Evolutionary conservation across 495 filamentous ascomycete species (phyloP), one percentile per base, ranked within the genome.

Genomic region (Sordaria brevicollis): DNA sequence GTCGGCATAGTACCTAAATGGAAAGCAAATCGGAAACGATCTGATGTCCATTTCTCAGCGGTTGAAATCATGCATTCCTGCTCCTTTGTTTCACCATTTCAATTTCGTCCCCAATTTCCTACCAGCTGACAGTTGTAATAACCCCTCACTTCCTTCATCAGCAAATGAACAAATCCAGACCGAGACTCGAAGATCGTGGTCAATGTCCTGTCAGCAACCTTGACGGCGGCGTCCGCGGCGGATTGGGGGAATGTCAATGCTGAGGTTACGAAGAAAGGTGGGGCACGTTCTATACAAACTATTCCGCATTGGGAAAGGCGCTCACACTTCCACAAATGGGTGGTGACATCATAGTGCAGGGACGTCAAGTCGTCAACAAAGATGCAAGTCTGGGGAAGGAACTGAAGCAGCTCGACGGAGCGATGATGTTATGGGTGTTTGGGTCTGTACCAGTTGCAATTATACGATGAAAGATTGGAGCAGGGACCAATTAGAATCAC

Each of bases 321-420:
- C 21, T 29, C 72, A 54, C 71, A 70, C 69, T 71, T 69, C 66
- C 39, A 49, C 69, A 69, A 65, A 66, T 57, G 54, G 49, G 72
- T 79, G 70, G 74, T 80, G 78, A 80, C 78, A 74, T 80, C 78
- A 80, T 78, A 65, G 5, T 67, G 72, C 74, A 77, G 74, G n/a
- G 19, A 19, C 72, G 66, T 21, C 34, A n/a, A n/a, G n/a, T n/a
- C n/a, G n/a, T n/a, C n/a, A n/a, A 71, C 68, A 74, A 74, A 71
- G 74, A 35, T n/a, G 33, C 41, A 9, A 25, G 66, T 69, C 68
- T 35, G 62, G 70, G 71, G 72, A 68, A 73, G 73, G n/a, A n/a
- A n/a, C n/a, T n/a, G n/a, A n/a, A n/a, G n/a, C n/a, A 37, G 10
- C 39, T 19, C 76, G 70, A 73, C 76, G 75, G 71, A 71, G 77